Base-by-base conservation (phyloP, 2,329 filamentous ascomycete species). In the Beauveria sp. region DNA sequence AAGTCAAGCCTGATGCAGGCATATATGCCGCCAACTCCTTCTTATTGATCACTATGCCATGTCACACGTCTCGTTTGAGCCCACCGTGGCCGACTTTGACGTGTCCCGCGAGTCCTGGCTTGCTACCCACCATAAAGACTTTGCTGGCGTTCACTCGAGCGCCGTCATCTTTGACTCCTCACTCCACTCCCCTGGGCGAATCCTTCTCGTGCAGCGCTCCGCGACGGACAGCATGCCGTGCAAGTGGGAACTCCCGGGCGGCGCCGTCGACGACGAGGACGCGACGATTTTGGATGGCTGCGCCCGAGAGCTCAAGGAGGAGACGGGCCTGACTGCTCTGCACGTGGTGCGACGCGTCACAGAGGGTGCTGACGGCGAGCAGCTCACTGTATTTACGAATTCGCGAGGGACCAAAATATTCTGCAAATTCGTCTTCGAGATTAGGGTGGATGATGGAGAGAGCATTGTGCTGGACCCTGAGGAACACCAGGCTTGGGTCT, bases 221-320 rank as follows among this genome's bases (percentile, higher is more conserved):
- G 64, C 73, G 6, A 69, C 74, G 65, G 79, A 81, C 69, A 76
- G 69, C 60, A 75, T 76, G 70, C 79, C 80, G 3, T 68, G 74
- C 61, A 69, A 65, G 4, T 83, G 80, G 80, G 80, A 83, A 62
- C 64, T 75, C 0, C 80, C 80, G 1, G 80, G 80, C 24, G 80
- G 80, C n/a, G 76, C 71, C 1, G 75, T 75, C 46, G 80, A 82
- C 55, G 79, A 81, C 62, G 48, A 63, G 6, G 80, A 82, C 64
- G 50, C 64, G 6, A 76, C 67, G 14, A 72, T 83, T 5, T 70
- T 83, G 4, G 66, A 74, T 52, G 75, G 73, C 18, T 76, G 74
- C n/a, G 76, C 74, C 18, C 73, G 80, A 18, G 80, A 83, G 69
- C 70, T 83, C 2, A 73, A 69, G 68, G 80, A 83, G 68, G 80